Percentiles rank a stretch among this genome's conserved stretches.
These are phyloP conservation scores for Cornus suecica DNA, from an alignment of 148 eudicot genomes.

Conservation along the genomic window DNA sequence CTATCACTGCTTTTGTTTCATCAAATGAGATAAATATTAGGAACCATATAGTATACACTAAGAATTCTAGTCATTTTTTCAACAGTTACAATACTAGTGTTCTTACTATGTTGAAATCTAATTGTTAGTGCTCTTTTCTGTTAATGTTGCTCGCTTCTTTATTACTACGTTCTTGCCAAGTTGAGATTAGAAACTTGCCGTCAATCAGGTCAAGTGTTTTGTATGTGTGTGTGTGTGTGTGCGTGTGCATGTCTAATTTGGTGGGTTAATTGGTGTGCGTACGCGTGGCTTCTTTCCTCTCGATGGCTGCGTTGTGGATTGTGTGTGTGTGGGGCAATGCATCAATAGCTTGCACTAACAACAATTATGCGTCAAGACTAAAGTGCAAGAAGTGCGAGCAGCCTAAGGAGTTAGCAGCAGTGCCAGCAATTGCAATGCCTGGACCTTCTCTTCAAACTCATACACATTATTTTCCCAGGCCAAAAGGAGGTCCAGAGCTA, in stretches of 20 bases:
- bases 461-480: conserved; percentile 52
- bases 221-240: conserved; percentile 30
- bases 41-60: too few relatives aligned
- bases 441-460: conserved; percentile 56
- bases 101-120: background rate
- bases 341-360: conserved; percentile 94
- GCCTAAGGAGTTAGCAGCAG: conserved; percentile 74
- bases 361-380: conserved; percentile 93
- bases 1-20: background rate
- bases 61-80: background rate
- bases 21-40: background rate
- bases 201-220: conserved; percentile 42
- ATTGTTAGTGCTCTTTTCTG: background rate
- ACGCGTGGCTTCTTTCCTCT: conserved; percentile 54
- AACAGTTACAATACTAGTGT: background rate
- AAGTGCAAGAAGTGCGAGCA: conserved; percentile 86
- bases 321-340: conserved; percentile 73
- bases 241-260: conserved; percentile 43
- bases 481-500: conserved; percentile 50
- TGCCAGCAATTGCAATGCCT: conserved; percentile 72
- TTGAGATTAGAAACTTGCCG: conserved; percentile 14
- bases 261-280: conserved; percentile 73
- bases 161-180: background rate
- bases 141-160: conserved; percentile 3
- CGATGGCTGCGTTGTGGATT: conserved; percentile 64